Conservation (phyloP, 805 yeast species). For the Saturnispora sanitii region DNA sequence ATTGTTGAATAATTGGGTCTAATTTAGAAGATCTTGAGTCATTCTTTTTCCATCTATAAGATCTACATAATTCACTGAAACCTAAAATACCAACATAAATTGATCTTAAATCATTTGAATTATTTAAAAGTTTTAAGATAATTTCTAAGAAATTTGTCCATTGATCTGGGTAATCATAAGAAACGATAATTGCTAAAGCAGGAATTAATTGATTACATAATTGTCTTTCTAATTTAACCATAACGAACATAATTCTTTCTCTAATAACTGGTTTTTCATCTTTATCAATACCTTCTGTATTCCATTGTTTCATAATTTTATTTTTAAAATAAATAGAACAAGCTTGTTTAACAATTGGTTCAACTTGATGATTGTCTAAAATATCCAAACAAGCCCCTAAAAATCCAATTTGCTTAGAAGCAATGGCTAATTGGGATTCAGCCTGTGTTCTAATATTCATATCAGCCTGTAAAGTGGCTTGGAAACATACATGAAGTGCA, state of each 20-base stretch:
- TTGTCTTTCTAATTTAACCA: conserved; percentile 39
- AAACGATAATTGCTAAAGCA: conserved; percentile 42
- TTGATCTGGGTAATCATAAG: conserved; percentile 27
- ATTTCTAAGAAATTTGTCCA: conserved; percentile 52
- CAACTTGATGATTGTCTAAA: conserved; percentile 42
- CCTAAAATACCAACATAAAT: conserved; percentile 64
- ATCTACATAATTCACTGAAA: conserved; percentile 63
- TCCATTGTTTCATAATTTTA: conserved; percentile 60
- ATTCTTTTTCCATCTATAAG: conserved; percentile 68
- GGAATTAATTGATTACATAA: conserved; percentile 40
- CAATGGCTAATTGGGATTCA: conserved; percentile 52
- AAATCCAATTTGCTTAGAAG: conserved; percentile 58
- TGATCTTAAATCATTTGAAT: conserved; percentile 32
- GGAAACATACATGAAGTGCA: conserved; percentile 62
- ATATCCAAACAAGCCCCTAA: conserved; percentile 77
- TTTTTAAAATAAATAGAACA: conserved; percentile 87
- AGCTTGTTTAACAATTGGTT: conserved; percentile 54
- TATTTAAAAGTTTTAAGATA: conserved; percentile 36
- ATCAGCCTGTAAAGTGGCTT: conserved; percentile 67
- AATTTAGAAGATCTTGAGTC: conserved; percentile 39
- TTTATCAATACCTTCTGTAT: conserved; percentile 36
- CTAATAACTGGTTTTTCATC: conserved; percentile 71
- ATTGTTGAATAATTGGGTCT: conserved; percentile 49
- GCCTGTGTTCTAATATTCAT: conserved; percentile 54
- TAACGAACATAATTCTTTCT: conserved; percentile 55